Conservation (phyloP, 163 green algal species). For the Chloromonas sp. region DNA sequence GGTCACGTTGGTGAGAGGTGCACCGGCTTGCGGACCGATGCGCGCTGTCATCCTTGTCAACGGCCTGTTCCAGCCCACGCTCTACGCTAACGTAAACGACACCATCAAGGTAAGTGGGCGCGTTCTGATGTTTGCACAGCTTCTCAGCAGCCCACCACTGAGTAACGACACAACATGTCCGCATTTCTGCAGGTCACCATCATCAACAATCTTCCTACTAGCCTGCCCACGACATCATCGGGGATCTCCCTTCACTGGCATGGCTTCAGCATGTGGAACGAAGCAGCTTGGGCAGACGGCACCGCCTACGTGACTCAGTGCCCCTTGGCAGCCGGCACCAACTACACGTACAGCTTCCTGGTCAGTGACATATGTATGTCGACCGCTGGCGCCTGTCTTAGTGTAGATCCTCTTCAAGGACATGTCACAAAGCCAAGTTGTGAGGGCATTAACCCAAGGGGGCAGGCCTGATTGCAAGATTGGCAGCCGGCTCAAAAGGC, state of each 20-base stretch:
- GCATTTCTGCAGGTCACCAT: slow-evolving; percentile 35
- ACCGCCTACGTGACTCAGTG: slow-evolving; percentile 36
- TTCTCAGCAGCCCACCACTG: background rate
- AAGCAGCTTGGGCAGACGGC: slow-evolving; percentile 18
- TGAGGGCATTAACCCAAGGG: no score
- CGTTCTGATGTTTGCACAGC: background rate
- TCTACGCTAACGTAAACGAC: slow-evolving; percentile 15
- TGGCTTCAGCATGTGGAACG: slow-evolving; percentile 18
- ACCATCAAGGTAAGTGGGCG: slow-evolving; percentile 5
- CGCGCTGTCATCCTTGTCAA: slow-evolving; percentile 8
- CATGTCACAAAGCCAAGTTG: no score
- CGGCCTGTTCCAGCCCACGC: slow-evolving; percentile 9
- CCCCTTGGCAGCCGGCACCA: slow-evolving; percentile 28
- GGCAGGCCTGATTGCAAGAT: no score
- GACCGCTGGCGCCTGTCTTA: no score
- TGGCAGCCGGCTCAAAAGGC: no score
- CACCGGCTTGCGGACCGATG: slow-evolving; percentile 1
- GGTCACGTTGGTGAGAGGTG: background rate
- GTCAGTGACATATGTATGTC: slow-evolving; percentile 6
- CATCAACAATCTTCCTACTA: slow-evolving; percentile 37
- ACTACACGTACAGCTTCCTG: slow-evolving; percentile 41
- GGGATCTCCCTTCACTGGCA: slow-evolving; percentile 55
- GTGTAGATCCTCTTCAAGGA: no score
- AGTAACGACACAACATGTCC: background rate
- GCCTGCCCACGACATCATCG: slow-evolving; percentile 20